Conservation (phyloP, 805 yeast species). For the Danielozyma ontarioensis region DNA sequence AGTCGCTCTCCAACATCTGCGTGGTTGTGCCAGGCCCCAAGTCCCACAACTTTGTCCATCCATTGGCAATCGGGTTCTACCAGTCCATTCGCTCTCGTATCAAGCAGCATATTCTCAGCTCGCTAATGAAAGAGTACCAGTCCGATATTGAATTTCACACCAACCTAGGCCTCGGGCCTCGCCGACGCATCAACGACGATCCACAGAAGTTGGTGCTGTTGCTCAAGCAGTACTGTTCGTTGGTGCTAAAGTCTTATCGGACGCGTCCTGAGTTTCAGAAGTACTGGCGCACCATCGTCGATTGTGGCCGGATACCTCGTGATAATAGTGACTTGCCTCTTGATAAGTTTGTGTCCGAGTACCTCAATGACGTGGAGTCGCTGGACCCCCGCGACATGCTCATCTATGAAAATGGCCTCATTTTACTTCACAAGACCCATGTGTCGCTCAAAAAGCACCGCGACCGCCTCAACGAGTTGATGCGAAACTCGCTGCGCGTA, state of each 20-base stretch:
- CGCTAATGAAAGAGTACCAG: slow-evolving; percentile 5
- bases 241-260: neutral
- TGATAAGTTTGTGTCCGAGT: neutral
- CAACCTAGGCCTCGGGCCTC: no score
- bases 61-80: slow-evolving; percentile 14
- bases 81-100: slow-evolving; percentile 9
- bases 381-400: neutral
- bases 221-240: neutral
- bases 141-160: no score
- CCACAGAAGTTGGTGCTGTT: neutral
- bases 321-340: neutral
- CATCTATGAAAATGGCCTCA: neutral
- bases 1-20: slow-evolving; percentile 10
- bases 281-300: neutral
- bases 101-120: slow-evolving; percentile 7
- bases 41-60: slow-evolving; percentile 5
- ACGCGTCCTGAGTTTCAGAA: neutral
- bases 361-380: neutral
- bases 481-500: no score
- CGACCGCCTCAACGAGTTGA: no score
- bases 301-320: neutral
- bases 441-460: no score
- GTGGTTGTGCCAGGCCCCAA: slow-evolving; percentile 10
- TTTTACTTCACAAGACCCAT: neutral
- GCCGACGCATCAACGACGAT: neutral